Conservation (phyloP, 805 yeast species). For the Metschnikowia anglica region DNA sequence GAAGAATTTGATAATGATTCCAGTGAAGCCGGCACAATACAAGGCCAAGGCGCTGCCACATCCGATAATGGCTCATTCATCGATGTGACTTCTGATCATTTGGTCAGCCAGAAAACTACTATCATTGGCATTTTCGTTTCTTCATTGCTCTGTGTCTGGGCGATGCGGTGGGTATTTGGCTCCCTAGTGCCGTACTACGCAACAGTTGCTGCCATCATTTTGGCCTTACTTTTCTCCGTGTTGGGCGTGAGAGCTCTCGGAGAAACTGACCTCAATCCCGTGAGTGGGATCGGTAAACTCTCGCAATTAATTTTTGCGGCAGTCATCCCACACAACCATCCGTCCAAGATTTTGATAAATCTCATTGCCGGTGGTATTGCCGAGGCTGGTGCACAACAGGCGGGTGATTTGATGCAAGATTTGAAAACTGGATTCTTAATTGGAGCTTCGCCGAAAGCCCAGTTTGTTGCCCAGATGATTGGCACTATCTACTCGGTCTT, state of each 20-base stretch:
- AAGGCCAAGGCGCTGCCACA: not conserved
- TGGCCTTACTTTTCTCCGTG: slow-evolving; percentile 78
- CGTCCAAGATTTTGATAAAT: slow-evolving; percentile 80
- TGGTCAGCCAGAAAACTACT: slow-evolving; percentile 52
- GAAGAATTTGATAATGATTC: not conserved
- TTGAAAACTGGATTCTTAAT: slow-evolving; percentile 88
- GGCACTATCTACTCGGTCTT: slow-evolving; percentile 86
- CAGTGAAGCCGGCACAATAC: not conserved
- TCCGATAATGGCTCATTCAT: slow-evolving; percentile 7
- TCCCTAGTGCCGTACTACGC: slow-evolving; percentile 69
- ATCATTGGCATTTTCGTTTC: slow-evolving; percentile 63
- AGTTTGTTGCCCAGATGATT: slow-evolving; percentile 82
- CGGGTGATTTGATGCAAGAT: slow-evolving; percentile 98
- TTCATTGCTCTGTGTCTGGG: slow-evolving; percentile 61
- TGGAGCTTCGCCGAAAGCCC: slow-evolving; percentile 92
- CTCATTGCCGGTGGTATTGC: slow-evolving; percentile 95
- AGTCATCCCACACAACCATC: slow-evolving; percentile 68
- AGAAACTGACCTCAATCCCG: slow-evolving; percentile 96
- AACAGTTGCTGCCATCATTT: slow-evolving; percentile 59
- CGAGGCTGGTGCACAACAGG: slow-evolving; percentile 99
- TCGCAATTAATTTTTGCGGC: slow-evolving; percentile 88
- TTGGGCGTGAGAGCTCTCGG: slow-evolving; percentile 93
- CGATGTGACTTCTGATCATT: slow-evolving; percentile 29
- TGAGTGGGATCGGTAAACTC: slow-evolving; percentile 91
- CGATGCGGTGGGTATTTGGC: slow-evolving; percentile 71